Evolutionary conservation across 768 basidiomycete genomes (phyloP).

Genomic region (Polyporus arcularius): DNA sequence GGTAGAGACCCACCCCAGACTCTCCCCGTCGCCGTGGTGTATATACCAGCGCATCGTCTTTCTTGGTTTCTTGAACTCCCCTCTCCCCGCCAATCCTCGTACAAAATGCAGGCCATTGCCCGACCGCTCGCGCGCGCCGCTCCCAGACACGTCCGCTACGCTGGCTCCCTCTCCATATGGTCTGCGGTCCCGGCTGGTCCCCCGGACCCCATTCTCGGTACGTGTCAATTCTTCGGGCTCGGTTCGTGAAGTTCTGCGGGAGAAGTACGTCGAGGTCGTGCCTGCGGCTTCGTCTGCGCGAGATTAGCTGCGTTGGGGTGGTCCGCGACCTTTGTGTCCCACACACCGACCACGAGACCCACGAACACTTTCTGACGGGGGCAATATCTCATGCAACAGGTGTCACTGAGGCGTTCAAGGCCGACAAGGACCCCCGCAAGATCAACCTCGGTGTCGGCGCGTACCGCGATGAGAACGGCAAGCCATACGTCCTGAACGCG

Average conservation of each 20-base stretch:
- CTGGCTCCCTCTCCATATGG: conserved; percentile 70
- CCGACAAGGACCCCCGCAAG: conserved; percentile 87
- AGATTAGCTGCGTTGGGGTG: neutral
- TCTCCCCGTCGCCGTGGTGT: conserved; percentile 2
- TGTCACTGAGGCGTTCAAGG: conserved; percentile 95
- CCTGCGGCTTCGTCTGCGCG: neutral
- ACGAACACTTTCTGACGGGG: neutral
- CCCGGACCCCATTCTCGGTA: conserved; percentile 92
- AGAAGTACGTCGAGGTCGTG: conserved; percentile 10
- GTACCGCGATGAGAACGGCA: conserved; percentile 91
- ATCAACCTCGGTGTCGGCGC: conserved; percentile 98
- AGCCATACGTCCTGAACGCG: conserved; percentile 88
- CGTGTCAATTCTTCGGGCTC: conserved; percentile 24
- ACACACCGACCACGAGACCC: conserved; percentile 8
- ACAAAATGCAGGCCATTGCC: conserved; percentile 43
- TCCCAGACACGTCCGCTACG: conserved; percentile 38
- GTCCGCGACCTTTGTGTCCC: neutral
- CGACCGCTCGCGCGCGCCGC: conserved; percentile 52
- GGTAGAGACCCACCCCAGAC: neutral
- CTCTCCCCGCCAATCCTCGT: conserved; percentile 25
- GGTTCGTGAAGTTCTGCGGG: conserved; percentile 8
- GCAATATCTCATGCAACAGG: conserved; percentile 42
- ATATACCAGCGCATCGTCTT: conserved; percentile 14
- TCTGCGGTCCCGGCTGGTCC: conserved; percentile 82
- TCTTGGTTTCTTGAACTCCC: conserved; percentile 22